Percentiles rank a stretch among this genome's conserved stretches.
These are phyloP conservation scores for Termitomyces sp. DNA, from an alignment of 768 basidiomycete genomes.

Conservation along the genomic window DNA sequence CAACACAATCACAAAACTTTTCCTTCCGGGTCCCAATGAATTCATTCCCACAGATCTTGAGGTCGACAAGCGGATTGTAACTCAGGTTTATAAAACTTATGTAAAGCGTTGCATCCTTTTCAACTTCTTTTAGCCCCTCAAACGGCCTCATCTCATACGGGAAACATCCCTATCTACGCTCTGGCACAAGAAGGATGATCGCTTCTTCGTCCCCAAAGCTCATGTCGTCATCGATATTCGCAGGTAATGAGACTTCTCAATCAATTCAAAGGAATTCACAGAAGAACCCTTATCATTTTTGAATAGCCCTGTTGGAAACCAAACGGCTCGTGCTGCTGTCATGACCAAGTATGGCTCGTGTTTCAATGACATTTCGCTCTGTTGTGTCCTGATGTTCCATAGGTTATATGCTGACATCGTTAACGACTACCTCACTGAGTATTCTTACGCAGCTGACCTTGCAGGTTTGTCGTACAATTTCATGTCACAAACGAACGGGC, in stretches of 20 bases:
- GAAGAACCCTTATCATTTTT: not conserved
- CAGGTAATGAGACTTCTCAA: conserved; percentile 39
- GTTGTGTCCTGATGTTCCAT: not conserved
- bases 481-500: conserved; percentile 52
- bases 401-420: conserved; percentile 84
- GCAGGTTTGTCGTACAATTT: conserved; percentile 81
- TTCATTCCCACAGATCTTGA: conserved; percentile 88
- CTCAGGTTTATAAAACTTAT: conserved; percentile 36
- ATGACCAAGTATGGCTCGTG: conserved; percentile 52
- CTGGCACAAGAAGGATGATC: conserved; percentile 98
- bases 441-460: conserved; percentile 86
- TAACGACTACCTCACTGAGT: conserved; percentile 84
- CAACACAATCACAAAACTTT: conserved; percentile 63
- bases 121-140: conserved; percentile 47
- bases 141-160: conserved; percentile 69
- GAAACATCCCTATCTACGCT: conserved; percentile 67
- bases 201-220: conserved; percentile 93
- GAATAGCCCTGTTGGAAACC: conserved; percentile 49
- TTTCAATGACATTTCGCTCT: not conserved
- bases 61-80: conserved; percentile 68
- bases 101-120: conserved; percentile 1
- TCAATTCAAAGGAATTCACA: not conserved
- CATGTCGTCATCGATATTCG: conserved; percentile 69
- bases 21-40: conserved; percentile 78
- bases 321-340: conserved; percentile 63